phyloP scores from a whole-genome alignment of 2,329 filamentous ascomycete genomes.

The Ophiognomonia clavigignenti-juglandacearum region DNA sequence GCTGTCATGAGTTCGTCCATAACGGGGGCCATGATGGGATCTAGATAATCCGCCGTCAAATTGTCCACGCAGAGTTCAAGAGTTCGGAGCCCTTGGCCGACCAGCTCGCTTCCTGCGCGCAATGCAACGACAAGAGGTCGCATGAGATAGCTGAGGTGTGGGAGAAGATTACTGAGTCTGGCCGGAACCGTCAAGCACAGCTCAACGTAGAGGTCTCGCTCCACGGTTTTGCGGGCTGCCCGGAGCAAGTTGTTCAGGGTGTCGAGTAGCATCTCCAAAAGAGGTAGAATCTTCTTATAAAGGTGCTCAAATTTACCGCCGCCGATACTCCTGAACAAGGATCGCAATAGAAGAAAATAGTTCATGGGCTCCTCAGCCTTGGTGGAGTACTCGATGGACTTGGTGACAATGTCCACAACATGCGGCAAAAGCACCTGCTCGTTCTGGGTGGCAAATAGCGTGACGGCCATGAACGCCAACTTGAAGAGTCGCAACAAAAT shows the following conservation, averaged over 20 bases:
- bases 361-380: conserved; percentile 98
- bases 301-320: conserved; percentile 96
- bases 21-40: conserved; percentile 98
- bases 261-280: conserved; percentile 95
- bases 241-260: conserved; percentile 92
- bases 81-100: conserved; percentile 88
- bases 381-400: conserved; percentile 93
- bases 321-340: conserved; percentile 92
- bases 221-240: conserved; percentile 82
- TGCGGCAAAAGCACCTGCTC: conserved; percentile 93
- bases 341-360: conserved; percentile 90
- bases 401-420: conserved; percentile 94
- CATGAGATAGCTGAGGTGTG: conserved; percentile 96
- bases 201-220: conserved; percentile 95
- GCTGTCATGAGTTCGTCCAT: conserved; percentile 99
- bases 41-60: conserved; percentile 92
- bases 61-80: conserved; percentile 98
- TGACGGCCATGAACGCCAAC: conserved; percentile 98
- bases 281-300: conserved; percentile 94
- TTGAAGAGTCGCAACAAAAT: conserved; percentile 95
- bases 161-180: conserved; percentile 85
- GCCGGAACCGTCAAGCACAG: conserved; percentile 94
- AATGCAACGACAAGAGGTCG: conserved; percentile 93
- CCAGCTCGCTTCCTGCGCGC: conserved; percentile 84
- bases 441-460: conserved; percentile 88